Conservation (phyloP, 306 rosid genomes). For the Cucurbita pepo region DNA sequence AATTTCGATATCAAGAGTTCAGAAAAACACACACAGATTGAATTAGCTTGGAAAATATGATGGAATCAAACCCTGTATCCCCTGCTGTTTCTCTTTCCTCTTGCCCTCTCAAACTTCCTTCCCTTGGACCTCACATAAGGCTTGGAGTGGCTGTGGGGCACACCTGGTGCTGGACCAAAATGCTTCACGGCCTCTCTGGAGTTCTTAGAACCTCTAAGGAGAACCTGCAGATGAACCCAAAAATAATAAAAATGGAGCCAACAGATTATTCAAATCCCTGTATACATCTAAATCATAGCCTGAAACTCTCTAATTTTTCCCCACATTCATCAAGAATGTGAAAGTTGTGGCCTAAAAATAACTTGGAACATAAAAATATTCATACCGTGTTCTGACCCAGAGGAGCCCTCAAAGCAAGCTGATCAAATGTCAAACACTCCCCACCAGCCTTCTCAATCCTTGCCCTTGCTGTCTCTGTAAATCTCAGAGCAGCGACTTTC, state of each 20-base stretch:
- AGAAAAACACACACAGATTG: neutral
- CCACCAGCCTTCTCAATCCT: constrained; percentile 74
- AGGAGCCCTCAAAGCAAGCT: constrained; percentile 65
- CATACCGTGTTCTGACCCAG: constrained; percentile 71
- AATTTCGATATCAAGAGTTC: constrained; percentile 8
- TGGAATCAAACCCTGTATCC: constrained; percentile 47
- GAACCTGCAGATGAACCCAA: constrained; percentile 24
- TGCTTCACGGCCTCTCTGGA: constrained; percentile 73
- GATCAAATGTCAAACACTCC: constrained; percentile 70
- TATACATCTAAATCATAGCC: neutral
- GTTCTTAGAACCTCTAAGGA: constrained; percentile 67
- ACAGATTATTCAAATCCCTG: neutral
- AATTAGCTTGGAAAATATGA: constrained; percentile 9
- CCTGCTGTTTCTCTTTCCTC: constrained; percentile 63
- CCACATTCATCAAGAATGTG: neutral
- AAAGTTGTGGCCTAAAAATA: neutral
- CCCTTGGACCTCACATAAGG: constrained; percentile 66
- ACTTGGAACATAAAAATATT: neutral
- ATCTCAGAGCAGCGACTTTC: constrained; percentile 65
- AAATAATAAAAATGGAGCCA: neutral
- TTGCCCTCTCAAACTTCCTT: constrained; percentile 64
- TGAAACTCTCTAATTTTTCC: neutral
- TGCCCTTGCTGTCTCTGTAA: constrained; percentile 70
- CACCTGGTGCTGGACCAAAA: constrained; percentile 85
- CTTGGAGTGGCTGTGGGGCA: constrained; percentile 69